Evolutionary conservation across 2,329 filamentous ascomycete genomes (phyloP).

Genomic region (Fusarium napiforme): DNA sequence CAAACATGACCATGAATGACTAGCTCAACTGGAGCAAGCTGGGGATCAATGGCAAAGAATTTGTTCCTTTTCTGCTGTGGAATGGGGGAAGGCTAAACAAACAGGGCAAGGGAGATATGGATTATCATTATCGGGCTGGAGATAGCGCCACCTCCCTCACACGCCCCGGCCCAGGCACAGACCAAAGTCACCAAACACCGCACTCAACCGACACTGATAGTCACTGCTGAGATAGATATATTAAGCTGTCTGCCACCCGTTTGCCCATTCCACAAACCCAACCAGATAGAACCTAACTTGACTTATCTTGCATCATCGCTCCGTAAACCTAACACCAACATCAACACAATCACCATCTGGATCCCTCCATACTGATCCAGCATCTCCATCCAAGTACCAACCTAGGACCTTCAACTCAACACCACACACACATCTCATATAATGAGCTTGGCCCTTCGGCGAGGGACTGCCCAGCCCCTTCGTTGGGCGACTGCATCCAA

Average conservation of each 20-base stretch:
- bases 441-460: slow-evolving; percentile 44
- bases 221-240: slow-evolving; percentile 14
- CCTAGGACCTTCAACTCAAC: slow-evolving; percentile 8
- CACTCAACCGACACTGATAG: slow-evolving; percentile 25
- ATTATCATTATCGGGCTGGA: slow-evolving; percentile 16
- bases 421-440: slow-evolving; percentile 29
- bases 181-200: slow-evolving; percentile 15
- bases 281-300: slow-evolving; percentile 23
- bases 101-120: neutral
- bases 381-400: slow-evolving; percentile 7
- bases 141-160: slow-evolving; percentile 38
- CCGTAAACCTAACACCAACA: slow-evolving; percentile 22
- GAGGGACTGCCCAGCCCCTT: slow-evolving; percentile 43
- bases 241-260: slow-evolving; percentile 36
- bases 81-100: slow-evolving; percentile 25
- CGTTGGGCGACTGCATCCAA: slow-evolving; percentile 38
- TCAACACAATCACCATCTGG: slow-evolving; percentile 5
- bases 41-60: slow-evolving; percentile 23
- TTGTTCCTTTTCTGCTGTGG: neutral
- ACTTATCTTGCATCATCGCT: slow-evolving; percentile 35
- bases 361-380: slow-evolving; percentile 36
- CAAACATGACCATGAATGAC: slow-evolving; percentile 24
- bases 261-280: slow-evolving; percentile 2
- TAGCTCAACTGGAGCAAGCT: slow-evolving; percentile 6
- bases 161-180: slow-evolving; percentile 25